Evolutionary conservation across 2,329 filamentous ascomycete genomes (phyloP), one percentile per base, ranked within the genome.

Genomic region (Anthostomella pinea): DNA sequence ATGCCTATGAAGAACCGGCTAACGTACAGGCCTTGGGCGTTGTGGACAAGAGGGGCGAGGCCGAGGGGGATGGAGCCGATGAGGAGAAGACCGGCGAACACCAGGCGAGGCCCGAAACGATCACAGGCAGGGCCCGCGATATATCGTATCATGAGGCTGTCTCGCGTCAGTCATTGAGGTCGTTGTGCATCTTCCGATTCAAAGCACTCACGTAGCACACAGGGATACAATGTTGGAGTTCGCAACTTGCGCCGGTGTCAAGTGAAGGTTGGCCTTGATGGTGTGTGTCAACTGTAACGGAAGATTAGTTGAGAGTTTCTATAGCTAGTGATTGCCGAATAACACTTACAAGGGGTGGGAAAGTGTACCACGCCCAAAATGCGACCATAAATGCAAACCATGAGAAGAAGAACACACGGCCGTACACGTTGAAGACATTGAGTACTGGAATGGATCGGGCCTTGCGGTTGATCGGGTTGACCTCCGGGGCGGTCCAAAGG

Each of bases 341-440:
- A 20, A 23, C 23, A 62, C 75, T 66, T 72, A 87, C 81, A 58
- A 93, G 68, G 50, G 89, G 89, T 47, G 89, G 87, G 63, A 95
- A 95, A 2, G 89, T 85, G 68, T 94, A 95, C 85, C 85, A 95
- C 8, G 87, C 89, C 75, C 87, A 87, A 65, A 95, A 95, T 6
- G 81, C 82, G 39, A 86, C 76, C 69, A 87, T 59, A 25, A 60
- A 60, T 2, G 54, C 56, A 39, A 54, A 60, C 57, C 81, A 85
- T 1, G 56, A 55, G 67, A 95, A 95, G 70, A 90, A 88, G 64
- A 94, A 95, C 0, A 93, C 88, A 6, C 88, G 77, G 23, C 88
- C 89, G 68, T 95, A 89, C 51, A 81, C 68, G 60, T 94, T 75
- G 52, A 90, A 58, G 0, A 83, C 77, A 60, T 95, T 95, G 44